Evolutionary conservation across 129 eudicot genomes (phyloP).

Genomic region (Flaveria linearis): DNA sequence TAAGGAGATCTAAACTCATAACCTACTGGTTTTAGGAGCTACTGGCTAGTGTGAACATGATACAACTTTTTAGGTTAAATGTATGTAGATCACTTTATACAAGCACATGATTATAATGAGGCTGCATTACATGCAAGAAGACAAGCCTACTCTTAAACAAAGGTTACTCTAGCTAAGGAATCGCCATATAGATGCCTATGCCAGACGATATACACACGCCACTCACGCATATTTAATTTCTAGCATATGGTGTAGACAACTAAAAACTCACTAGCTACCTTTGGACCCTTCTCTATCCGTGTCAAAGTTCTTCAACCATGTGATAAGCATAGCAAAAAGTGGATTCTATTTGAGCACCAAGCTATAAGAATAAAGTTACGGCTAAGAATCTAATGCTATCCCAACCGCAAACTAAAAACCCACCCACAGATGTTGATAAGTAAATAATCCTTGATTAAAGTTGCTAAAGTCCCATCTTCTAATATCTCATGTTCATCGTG

Average conservation of each 20-base stretch:
- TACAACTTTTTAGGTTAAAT: conserved; percentile 12
- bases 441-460: conserved; percentile 27
- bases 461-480: conserved; percentile 12
- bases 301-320: conserved; percentile 37
- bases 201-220: neutral
- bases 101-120: conserved; percentile 23
- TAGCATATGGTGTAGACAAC: conserved; percentile 25
- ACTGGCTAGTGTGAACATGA: conserved; percentile 12
- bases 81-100: conserved; percentile 17
- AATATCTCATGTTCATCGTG: conserved; percentile 15
- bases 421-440: conserved; percentile 31
- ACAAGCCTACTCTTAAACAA: conserved; percentile 31
- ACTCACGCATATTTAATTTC: neutral
- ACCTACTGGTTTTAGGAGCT: neutral
- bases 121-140: conserved; percentile 25
- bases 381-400: conserved; percentile 41
- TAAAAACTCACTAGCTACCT: conserved; percentile 33
- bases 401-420: conserved; percentile 39
- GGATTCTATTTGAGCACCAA: conserved; percentile 41
- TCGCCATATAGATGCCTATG: conserved; percentile 14
- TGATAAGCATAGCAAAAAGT: conserved; percentile 41
- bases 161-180: conserved; percentile 24
- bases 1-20: neutral
- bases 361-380: conserved; percentile 27
- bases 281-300: conserved; percentile 28